Conservation (phyloP, 1,284 basidiomycete genomes). For the Microbotryum saponariae region DNA sequence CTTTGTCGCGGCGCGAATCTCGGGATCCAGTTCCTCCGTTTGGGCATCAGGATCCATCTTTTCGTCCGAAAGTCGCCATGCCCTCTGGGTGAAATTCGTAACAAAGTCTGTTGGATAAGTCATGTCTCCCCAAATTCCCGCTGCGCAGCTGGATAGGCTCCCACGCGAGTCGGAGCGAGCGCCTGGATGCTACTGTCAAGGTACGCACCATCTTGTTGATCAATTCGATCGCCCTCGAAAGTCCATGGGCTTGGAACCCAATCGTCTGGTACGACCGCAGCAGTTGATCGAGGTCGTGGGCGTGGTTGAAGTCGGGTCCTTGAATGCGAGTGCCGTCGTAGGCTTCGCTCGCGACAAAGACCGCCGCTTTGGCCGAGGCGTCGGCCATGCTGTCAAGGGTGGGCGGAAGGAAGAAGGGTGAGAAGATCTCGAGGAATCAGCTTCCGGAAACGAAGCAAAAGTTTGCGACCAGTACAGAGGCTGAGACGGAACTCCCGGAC, state of each 20-base stretch:
- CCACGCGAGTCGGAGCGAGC: not conserved
- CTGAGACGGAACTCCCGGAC: too few species aligned
- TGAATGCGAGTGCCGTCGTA: constrained; percentile 60
- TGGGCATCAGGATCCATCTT: constrained; percentile 59
- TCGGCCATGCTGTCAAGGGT: not conserved
- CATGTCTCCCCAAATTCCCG: not conserved
- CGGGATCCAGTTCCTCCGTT: constrained; percentile 54
- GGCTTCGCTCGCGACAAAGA: constrained; percentile 28
- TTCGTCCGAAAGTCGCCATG: constrained; percentile 76
- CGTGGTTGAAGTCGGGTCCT: constrained; percentile 78
- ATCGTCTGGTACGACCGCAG: constrained; percentile 76
- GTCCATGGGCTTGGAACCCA: constrained; percentile 89
- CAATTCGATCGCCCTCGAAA: constrained; percentile 80
- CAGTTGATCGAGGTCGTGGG: constrained; percentile 61
- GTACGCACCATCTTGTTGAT: constrained; percentile 74
- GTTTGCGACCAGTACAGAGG: too few species aligned
- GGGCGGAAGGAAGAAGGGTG: not conserved
- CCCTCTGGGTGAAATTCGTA: constrained; percentile 48
- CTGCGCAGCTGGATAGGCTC: not conserved
- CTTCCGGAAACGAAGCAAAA: too few species aligned
- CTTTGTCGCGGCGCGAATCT: constrained; percentile 57
- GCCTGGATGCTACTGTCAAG: not conserved
- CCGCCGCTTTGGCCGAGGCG: constrained; percentile 23
- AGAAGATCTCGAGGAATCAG: too few species aligned
- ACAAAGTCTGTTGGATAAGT: not conserved